phyloP scores from a whole-genome alignment of 2,329 filamentous ascomycete species.

The Penicillium sp. region DNA sequence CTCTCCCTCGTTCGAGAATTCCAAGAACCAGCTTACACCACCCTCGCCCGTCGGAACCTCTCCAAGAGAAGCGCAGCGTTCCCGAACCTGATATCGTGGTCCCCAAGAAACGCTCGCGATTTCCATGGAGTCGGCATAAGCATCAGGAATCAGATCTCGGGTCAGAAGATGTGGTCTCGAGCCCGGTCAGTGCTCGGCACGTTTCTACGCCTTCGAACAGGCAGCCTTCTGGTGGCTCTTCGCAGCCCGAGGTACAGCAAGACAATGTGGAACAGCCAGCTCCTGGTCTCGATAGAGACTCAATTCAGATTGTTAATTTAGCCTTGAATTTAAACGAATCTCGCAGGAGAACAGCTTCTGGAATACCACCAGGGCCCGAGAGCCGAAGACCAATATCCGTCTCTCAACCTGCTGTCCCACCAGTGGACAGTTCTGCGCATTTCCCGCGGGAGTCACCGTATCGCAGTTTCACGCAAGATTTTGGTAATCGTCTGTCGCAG shows the following conservation, averaged over 20 bases:
- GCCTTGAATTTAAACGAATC: conserved; percentile 82
- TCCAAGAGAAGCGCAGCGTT: conserved; percentile 43
- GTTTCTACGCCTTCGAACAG: conserved; percentile 11
- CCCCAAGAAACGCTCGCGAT: conserved; percentile 38
- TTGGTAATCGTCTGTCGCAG: conserved; percentile 23
- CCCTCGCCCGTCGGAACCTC: conserved; percentile 26
- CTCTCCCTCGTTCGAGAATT: conserved; percentile 29
- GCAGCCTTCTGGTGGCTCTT: conserved; percentile 14
- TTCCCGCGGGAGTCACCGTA: conserved; percentile 17
- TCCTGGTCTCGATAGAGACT: conserved; percentile 65
- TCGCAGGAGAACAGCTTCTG: conserved; percentile 62
- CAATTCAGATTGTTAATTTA: conserved; percentile 88
- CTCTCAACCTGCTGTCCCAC: conserved; percentile 22
- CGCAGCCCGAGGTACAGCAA: conserved; percentile 12
- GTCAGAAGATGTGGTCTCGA: conserved; percentile 17
- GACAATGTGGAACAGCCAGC: conserved; percentile 18
- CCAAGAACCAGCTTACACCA: conserved; percentile 27
- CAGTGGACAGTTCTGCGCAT: conserved; percentile 22
- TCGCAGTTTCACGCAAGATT: conserved; percentile 26
- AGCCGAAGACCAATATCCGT: conserved; percentile 36
- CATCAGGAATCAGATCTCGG: conserved; percentile 34
- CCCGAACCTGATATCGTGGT: conserved; percentile 36
- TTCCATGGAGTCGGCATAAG: conserved; percentile 36
- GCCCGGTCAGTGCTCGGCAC: conserved; percentile 11
- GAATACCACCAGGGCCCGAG: conserved; percentile 53